phyloP scores from a whole-genome alignment of 2,329 filamentous ascomycete species.

The Mollisia scopiformis region DNA sequence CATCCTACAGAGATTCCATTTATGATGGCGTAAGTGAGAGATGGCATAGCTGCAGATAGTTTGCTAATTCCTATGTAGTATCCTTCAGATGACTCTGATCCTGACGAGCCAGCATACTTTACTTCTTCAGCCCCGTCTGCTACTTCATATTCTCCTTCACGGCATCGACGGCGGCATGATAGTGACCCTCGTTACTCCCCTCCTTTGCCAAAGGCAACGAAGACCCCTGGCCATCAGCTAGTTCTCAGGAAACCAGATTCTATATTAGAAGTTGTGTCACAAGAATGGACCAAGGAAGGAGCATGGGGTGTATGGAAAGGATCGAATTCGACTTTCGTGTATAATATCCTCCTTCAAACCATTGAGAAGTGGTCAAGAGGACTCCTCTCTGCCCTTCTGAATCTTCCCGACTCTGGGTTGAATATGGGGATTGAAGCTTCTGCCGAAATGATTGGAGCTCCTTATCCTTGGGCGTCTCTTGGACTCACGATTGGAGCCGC shows the following conservation, averaged over 20 bases:
- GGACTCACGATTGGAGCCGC: constrained; percentile 69
- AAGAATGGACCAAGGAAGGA: constrained; percentile 88
- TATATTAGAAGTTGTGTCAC: constrained; percentile 81
- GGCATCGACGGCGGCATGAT: constrained; percentile 38
- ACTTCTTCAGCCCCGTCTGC: constrained; percentile 57
- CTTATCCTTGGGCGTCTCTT: constrained; percentile 81
- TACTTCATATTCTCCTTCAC: constrained; percentile 44
- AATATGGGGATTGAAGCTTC: constrained; percentile 42
- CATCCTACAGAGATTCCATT: constrained; percentile 27
- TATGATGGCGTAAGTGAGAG: constrained; percentile 30
- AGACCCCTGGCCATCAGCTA: constrained; percentile 59
- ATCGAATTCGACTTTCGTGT: constrained; percentile 90
- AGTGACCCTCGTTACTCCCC: constrained; percentile 31
- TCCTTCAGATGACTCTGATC: constrained; percentile 69
- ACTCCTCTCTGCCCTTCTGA: constrained; percentile 86
- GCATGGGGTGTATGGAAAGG: constrained; percentile 94
- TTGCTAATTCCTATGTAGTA: constrained; percentile 37
- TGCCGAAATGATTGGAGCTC: constrained; percentile 74
- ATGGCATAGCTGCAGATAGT: constrained; percentile 6
- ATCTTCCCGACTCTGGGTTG: constrained; percentile 81
- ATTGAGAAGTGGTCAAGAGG: constrained; percentile 92
- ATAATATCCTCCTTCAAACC: constrained; percentile 82
- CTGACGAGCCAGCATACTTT: constrained; percentile 84
- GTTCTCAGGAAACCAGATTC: constrained; percentile 76
- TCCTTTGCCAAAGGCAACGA: constrained; percentile 38